Evolutionary conservation across 257 asterid species (phyloP).

Genomic region (Linaria vulgaris): DNA sequence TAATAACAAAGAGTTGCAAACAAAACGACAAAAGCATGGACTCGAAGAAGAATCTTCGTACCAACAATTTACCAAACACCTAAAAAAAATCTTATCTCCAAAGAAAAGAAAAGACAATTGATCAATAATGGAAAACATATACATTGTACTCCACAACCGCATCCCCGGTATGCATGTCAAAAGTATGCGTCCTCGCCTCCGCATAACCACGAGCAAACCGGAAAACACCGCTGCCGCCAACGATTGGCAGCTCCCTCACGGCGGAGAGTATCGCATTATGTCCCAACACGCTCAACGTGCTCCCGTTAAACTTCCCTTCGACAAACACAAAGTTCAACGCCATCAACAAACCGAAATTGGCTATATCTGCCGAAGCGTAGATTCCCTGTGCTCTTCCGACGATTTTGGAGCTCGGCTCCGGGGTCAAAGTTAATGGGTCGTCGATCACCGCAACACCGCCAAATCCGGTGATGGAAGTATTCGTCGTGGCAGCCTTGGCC

Average conservation of each 20-base stretch:
- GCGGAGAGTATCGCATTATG: slow-evolving; percentile 34
- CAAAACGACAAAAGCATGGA: no score
- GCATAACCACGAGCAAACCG: slow-evolving; percentile 43
- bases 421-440: slow-evolving; percentile 43
- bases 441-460: slow-evolving; percentile 41
- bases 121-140: slow-evolving; percentile 42
- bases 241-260: slow-evolving; percentile 50
- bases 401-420: slow-evolving; percentile 25
- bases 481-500: slow-evolving; percentile 33
- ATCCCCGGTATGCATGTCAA: slow-evolving; percentile 28
- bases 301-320: slow-evolving; percentile 47
- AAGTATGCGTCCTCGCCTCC: slow-evolving; percentile 33
- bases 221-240: slow-evolving; percentile 54
- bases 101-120: neutral
- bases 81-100: no score
- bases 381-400: slow-evolving; percentile 51
- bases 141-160: slow-evolving; percentile 50
- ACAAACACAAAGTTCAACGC: slow-evolving; percentile 35
- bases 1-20: no score
- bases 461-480: slow-evolving; percentile 39
- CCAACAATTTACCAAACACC: neutral
- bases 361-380: slow-evolving; percentile 40
- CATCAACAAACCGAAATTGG: slow-evolving; percentile 34
- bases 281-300: slow-evolving; percentile 46
- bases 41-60: no score